These are phyloP conservation scores for Plenodomus biglobosus DNA, from an alignment of 2,329 filamentous ascomycete species.

Conservation along the genomic window DNA sequence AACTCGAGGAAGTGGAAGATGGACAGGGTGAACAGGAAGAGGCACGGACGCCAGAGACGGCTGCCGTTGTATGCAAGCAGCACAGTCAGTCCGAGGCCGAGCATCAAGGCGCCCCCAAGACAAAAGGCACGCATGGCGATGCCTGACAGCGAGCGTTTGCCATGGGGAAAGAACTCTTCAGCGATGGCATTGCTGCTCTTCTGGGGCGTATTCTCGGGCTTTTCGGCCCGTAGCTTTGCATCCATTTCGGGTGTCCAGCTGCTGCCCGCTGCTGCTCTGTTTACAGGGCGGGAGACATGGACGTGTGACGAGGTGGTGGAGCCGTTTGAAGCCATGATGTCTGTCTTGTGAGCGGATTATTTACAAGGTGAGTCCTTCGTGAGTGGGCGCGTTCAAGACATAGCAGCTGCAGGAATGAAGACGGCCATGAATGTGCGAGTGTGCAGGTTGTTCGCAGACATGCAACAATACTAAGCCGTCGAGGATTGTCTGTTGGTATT, in stretches of 20 bases:
- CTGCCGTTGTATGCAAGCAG: conserved; percentile 35
- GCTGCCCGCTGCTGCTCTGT: conserved; percentile 26
- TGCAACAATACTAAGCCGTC: conserved; percentile 11
- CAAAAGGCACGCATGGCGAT: conserved; percentile 52
- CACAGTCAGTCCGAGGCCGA: conserved; percentile 36
- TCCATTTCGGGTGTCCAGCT: conserved; percentile 33
- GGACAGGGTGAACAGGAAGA: conserved; percentile 69
- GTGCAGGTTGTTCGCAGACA: neutral
- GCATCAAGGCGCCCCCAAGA: conserved; percentile 44
- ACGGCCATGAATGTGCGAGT: neutral
- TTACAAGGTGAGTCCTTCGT: neutral
- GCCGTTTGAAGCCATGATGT: conserved; percentile 31
- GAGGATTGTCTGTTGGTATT: conserved; percentile 4
- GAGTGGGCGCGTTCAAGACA: conserved; percentile 5
- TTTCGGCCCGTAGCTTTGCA: conserved; percentile 27
- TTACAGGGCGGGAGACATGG: conserved; percentile 36
- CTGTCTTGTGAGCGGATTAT: neutral
- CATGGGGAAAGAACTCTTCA: conserved; percentile 45
- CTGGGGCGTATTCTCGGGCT: conserved; percentile 21
- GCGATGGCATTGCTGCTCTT: conserved; percentile 20
- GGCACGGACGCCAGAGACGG: conserved; percentile 60
- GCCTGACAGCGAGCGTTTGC: conserved; percentile 50
- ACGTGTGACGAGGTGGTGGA: conserved; percentile 19
- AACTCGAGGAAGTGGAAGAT: conserved; percentile 97
- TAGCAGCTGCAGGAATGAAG: neutral